Evolutionary conservation across 805 yeast species (phyloP), one percentile per base, ranked within the genome.

Genomic region (Jamesozyma lodderae): DNA sequence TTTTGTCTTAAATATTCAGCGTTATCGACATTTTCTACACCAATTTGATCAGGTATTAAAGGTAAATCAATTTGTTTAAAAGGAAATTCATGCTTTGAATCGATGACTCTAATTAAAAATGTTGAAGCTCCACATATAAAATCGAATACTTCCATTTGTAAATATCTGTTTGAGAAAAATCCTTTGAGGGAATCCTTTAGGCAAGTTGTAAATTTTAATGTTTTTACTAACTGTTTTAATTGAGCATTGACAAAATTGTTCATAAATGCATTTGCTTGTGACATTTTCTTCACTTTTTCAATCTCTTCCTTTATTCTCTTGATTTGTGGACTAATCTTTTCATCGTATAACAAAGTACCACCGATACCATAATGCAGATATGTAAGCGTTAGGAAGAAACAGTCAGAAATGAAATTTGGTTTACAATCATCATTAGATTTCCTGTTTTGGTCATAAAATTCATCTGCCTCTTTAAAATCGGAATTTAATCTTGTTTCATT

Each of bases 361-460:
- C 94, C 94, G 30, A 85, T 65, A 31, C 97, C 98, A 62, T 82
- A 92, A 48, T 90, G 88, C 35, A 85, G 60, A 56, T 81, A 87
- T 0, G 94, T 77, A 36, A 81, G 66, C 5, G 88, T 76, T 40
- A 92, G 57, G 52, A 71, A 92, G 59, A 87, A 92, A 51, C 94
- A 81, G 47, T 90, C 92, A 7, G 95, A 78, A n/a, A 92, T 85
- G 57, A 92, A 92, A 52, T 92, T 90, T 21, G 70, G 57, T 43
- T 59, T 55, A 25, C 43, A 44, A n/a, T 53, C 60, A 1, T 48
- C 60, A n/a, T 59, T 53, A 9, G 35, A 20, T 10, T 65, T 56
- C 29, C 62, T 63, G 26, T 62, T 57, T 2, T 60, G 49, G 5
- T 68, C 60, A 51, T 73, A 75, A 49, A 72, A 76, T 35, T 73